Base-by-base conservation (phyloP, 2,329 filamentous ascomycete species). In the Chaetomium sp. region DNA sequence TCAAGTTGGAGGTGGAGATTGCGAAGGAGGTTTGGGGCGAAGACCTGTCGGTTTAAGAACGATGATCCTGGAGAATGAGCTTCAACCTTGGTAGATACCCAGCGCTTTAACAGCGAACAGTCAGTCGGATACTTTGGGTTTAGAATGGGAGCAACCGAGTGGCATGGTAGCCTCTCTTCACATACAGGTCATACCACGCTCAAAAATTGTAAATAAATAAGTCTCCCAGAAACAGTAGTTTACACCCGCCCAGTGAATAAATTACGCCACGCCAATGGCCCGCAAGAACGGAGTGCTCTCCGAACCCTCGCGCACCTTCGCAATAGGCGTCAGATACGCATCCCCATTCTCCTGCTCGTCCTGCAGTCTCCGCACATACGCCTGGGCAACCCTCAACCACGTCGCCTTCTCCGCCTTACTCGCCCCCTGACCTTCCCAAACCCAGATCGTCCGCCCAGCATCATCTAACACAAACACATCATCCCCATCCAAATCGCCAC, bases 1-100 rank as follows among this genome's bases (percentile, higher is more conserved):
- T 81, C 6, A 68, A 73, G 54, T 66, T 80, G 19, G 73, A 79
- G 68, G 75, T 79, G 1, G 77, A 80, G 63, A 81, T 82, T 65
- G 79, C 79, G 2, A 80, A 79, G 71, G 67, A 78, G 66, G 70
- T 82, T 47, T 82, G 79, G 79, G 77, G 77, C 0, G 71, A 76
- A 0, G 77, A 80, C 59, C 58, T 76, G 55, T 65, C 65, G 2
- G 58, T 57, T 37, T 67, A 61, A 58, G 45, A 12, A 19, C 3
- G 14, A 35, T 5, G 11, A 1, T 11, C 33, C 4, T 42, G 40
- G 3, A 7, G 7, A 14, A 34, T 47, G 27, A 19, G 12, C 47
- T 61, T 61, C 51, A 58, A 58, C 55, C 54, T 54, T 12, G 52
- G 19, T 27, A 27, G 19, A 54, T 54, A 55, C 53, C 43, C 41